phyloP scores from a whole-genome alignment of 2,329 filamentous ascomycete species.

The Alternaria arbusti region DNA sequence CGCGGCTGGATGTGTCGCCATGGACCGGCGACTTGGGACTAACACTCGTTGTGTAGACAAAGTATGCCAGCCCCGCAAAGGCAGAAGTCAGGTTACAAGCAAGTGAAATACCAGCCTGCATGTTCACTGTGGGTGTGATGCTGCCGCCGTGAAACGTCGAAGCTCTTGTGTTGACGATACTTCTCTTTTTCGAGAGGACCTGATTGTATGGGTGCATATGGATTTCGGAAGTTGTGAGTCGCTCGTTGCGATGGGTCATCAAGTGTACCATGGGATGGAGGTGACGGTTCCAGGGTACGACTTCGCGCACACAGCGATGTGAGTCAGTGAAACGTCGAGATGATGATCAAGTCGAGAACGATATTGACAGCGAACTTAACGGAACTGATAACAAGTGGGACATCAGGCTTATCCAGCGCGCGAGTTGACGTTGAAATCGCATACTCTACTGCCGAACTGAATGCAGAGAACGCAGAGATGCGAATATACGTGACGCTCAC shows the following conservation, averaged over 20 bases:
- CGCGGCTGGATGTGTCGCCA: constrained; percentile 3
- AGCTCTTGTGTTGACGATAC: too few species aligned
- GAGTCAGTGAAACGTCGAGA: too few species aligned
- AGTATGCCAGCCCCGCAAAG: constrained; percentile 64
- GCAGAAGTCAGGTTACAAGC: constrained; percentile 55
- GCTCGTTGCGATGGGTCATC: too few species aligned
- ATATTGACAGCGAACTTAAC: constrained; percentile 72
- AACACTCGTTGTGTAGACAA: constrained; percentile 55
- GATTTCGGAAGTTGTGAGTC: too few species aligned
- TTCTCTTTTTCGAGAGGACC: too few species aligned
- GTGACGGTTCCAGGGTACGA: too few species aligned
- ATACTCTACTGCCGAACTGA: constrained; percentile 68
- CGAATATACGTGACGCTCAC: constrained; percentile 69
- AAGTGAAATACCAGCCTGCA: constrained; percentile 69
- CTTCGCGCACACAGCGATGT: too few species aligned
- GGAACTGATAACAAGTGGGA: constrained; percentile 69
- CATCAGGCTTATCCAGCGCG: constrained; percentile 72
- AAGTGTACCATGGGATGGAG: too few species aligned
- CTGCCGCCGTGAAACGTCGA: too few species aligned
- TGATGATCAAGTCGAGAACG: constrained; percentile 68
- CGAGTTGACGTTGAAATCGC: constrained; percentile 67
- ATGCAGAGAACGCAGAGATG: constrained; percentile 67
- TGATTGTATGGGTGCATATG: too few species aligned
- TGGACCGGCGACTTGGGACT: constrained; percentile 26
- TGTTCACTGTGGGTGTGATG: constrained; percentile 64